Conservation (phyloP, 2,329 filamentous ascomycete species). For the Metarhizium brunneum region DNA sequence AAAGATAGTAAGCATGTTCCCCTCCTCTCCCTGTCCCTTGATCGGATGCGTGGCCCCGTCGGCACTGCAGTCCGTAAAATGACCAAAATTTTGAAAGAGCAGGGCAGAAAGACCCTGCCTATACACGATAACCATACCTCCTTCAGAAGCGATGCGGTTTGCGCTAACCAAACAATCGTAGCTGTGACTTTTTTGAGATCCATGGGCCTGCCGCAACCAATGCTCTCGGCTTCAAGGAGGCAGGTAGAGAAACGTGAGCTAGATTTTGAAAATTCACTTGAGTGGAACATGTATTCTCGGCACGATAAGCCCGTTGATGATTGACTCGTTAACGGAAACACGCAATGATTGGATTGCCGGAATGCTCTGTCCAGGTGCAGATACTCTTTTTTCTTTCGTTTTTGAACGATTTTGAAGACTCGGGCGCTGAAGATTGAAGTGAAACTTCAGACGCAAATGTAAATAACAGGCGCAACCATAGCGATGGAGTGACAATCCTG, state of each 20-base stretch:
- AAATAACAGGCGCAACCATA: no score
- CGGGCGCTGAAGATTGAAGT: no score
- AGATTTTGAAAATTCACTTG: slow-evolving; percentile 44
- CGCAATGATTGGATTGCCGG: not conserved
- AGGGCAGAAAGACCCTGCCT: not conserved
- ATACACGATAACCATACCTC: not conserved
- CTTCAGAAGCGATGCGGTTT: not conserved
- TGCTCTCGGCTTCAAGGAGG: slow-evolving; percentile 46
- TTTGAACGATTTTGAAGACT: no score
- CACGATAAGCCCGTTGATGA: slow-evolving; percentile 41
- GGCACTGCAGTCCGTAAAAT: not conserved
- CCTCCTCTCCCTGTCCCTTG: not conserved
- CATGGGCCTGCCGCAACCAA: slow-evolving; percentile 55
- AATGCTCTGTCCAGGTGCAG: no score
- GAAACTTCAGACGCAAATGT: no score
- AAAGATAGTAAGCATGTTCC: slow-evolving; percentile 47
- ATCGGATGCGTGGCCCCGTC: not conserved
- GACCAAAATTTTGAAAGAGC: not conserved
- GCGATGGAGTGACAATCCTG: no score
- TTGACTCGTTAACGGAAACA: not conserved
- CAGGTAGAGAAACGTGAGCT: slow-evolving; percentile 53
- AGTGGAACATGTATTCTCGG: slow-evolving; percentile 54
- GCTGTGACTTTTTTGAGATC: slow-evolving; percentile 52
- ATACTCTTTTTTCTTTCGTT: no score
- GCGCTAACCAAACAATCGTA: slow-evolving; percentile 15